Percentiles rank a stretch among this genome's conserved stretches.
phyloP scores from a whole-genome alignment of 208 protist genomes.

The Wallacemonas rigidus region DNA sequence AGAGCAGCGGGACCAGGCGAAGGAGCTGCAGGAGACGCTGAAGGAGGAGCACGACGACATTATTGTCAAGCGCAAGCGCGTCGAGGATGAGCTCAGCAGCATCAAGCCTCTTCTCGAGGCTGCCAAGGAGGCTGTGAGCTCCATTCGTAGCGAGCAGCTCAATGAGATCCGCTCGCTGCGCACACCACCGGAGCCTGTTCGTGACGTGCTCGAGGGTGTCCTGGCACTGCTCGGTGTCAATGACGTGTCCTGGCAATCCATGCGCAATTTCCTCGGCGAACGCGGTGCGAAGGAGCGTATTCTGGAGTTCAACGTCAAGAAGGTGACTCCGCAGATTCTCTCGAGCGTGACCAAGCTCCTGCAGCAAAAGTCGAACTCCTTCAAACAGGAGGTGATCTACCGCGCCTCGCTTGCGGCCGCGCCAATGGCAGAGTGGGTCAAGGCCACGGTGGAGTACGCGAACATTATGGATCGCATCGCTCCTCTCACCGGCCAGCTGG shows the following conservation, averaged over 20 bases:
- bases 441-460: slow-evolving; percentile 95
- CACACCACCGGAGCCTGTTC: slow-evolving; percentile 93
- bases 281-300: slow-evolving; percentile 94
- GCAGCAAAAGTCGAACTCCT: slow-evolving; percentile 87
- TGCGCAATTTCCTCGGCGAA: slow-evolving; percentile 95
- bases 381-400: slow-evolving; percentile 92
- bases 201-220: slow-evolving; percentile 97
- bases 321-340: slow-evolving; percentile 82
- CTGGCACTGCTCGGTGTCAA: slow-evolving; percentile 94
- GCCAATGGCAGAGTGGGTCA: slow-evolving; percentile 97
- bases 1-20: slow-evolving; percentile 91
- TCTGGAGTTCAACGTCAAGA: slow-evolving; percentile 95
- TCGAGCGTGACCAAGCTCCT: slow-evolving; percentile 87
- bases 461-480: slow-evolving; percentile 92
- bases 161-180: slow-evolving; percentile 96
- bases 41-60: slow-evolving; percentile 92
- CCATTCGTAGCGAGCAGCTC: slow-evolving; percentile 93
- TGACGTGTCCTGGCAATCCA: slow-evolving; percentile 96
- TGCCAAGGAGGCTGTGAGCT: slow-evolving; percentile 93
- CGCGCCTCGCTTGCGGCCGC: slow-evolving; percentile 93
- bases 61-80: slow-evolving; percentile 65
- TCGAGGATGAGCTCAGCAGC: slow-evolving; percentile 92
- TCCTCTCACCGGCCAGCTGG: slow-evolving; percentile 85
- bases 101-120: slow-evolving; percentile 95
- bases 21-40: slow-evolving; percentile 85